Conservation (phyloP, 139 green algal species). For the Mychonastes homosphaera region DNA sequence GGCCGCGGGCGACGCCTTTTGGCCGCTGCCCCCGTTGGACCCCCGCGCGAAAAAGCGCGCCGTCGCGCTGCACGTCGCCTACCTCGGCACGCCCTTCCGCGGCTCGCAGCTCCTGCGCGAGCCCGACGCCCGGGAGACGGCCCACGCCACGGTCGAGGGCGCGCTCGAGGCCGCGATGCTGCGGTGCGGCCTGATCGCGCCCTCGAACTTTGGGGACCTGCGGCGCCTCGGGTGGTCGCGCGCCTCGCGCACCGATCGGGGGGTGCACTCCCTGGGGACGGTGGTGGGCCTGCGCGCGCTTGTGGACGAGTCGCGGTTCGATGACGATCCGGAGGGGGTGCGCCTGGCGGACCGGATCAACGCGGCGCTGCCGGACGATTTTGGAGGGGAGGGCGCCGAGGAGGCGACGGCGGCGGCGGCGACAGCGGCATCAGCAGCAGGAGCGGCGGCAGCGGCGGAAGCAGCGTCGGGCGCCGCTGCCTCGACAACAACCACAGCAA, state of each 20-base stretch:
- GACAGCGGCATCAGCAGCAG: too few species aligned
- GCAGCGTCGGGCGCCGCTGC: background rate
- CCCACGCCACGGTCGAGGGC: constrained; percentile 35
- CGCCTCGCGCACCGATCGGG: constrained; percentile 93
- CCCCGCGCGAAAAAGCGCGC: constrained; percentile 50
- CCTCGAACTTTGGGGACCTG: constrained; percentile 43
- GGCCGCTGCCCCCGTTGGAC: too few species aligned
- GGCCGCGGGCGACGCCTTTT: too few species aligned
- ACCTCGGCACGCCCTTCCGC: constrained; percentile 51
- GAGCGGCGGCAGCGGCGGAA: background rate
- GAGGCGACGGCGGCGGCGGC: too few species aligned
- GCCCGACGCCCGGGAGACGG: background rate
- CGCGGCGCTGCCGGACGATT: constrained; percentile 49
- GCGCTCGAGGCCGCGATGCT: constrained; percentile 49
- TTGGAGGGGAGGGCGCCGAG: too few species aligned
- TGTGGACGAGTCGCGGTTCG: constrained; percentile 15
- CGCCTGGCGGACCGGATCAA: constrained; percentile 72
- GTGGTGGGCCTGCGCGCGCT: constrained; percentile 32
- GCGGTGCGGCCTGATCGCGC: constrained; percentile 34
- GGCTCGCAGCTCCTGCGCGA: constrained; percentile 12
- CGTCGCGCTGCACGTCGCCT: constrained; percentile 60
- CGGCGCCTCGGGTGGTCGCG: constrained; percentile 62
- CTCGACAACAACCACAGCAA: background rate
- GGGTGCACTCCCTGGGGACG: constrained; percentile 66
- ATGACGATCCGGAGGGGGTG: constrained; percentile 1